Evolutionary conservation across 257 asterid species (phyloP), one percentile per base, ranked within the genome.

Genomic region (Misopates orontium): DNA sequence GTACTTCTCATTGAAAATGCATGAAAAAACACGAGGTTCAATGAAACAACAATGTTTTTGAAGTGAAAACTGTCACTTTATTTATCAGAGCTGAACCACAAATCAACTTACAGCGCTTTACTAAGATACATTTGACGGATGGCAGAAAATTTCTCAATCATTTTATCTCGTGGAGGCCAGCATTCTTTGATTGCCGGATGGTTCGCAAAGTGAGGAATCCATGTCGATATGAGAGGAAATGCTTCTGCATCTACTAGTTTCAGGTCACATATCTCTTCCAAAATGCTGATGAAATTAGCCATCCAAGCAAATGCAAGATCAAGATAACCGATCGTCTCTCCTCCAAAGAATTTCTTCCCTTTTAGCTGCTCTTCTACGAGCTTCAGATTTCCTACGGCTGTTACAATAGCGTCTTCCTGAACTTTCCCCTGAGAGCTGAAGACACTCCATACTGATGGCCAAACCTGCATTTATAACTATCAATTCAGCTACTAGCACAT

Each of bases 131-230:
- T 24, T 62, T 65, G 67, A 23, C 64, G 80, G 40, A 74, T 51
- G 62, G 36, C 39, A 40, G 64, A 75, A 66, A n/a, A 80, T 44
- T 73, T 80, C 31, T 52, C 67, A 23, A 80, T 10, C 79, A 80
- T 42, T 71, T 50, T 83, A 57, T 78, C 85, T 52, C 78, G 64
- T 6, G 88, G 82, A 3, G 84, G 88, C 72, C 75, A 77, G 31
- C 45, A 68, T 53, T 75, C 79, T 72, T 70, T 75, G 52, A 80
- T 77, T 16, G 7, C 71, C 41, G 88, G 80, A 70, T 40, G 70
- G 64, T 75, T 70, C 1, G 71, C 65, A 64, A 79, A 83, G 47
- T 50, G 50, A 19, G 62, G 60, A 48, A 77, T 73, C 85, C 85
- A 80, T 12, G 74, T 56, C 54, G 78, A 73, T 22, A 80, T 62